Conservation (phyloP, 2,329 filamentous ascomycete genomes). For the Microascus cirrosus region DNA sequence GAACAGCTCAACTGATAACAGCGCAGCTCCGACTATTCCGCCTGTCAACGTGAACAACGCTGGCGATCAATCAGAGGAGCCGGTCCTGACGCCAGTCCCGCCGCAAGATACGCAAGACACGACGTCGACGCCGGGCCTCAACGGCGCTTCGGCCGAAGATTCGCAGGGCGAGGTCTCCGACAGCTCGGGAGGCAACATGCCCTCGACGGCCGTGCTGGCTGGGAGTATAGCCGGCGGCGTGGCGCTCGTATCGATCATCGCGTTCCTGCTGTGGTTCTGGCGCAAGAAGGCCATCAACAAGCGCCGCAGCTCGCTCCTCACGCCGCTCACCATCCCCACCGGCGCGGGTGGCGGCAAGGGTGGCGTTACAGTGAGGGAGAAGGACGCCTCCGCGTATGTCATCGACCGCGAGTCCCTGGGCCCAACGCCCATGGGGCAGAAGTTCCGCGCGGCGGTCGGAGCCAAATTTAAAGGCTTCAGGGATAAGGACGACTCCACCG, state of each 20-base stretch:
- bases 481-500: slow-evolving; percentile 24
- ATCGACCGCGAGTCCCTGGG: slow-evolving; percentile 36
- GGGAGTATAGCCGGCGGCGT: slow-evolving; percentile 40
- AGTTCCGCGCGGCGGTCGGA: slow-evolving; percentile 26
- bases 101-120: background rate
- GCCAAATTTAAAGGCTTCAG: slow-evolving; percentile 20
- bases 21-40: slow-evolving; percentile 11
- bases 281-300: slow-evolving; percentile 27
- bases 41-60: background rate
- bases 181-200: slow-evolving; percentile 4
- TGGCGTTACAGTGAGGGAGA: slow-evolving; percentile 14
- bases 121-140: slow-evolving; percentile 1
- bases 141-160: slow-evolving; percentile 5
- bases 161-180: slow-evolving; percentile 1
- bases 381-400: slow-evolving; percentile 16
- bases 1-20: slow-evolving; percentile 24
- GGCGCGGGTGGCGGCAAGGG: slow-evolving; percentile 1
- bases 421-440: slow-evolving; percentile 31
- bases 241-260: slow-evolving; percentile 31
- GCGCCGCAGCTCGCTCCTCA: slow-evolving; percentile 36
- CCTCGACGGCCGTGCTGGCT: slow-evolving; percentile 31
- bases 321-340: slow-evolving; percentile 28
- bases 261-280: slow-evolving; percentile 39
- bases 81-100: background rate
- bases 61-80: background rate